These are phyloP conservation scores for Phytophthora sp. DNA, from an alignment of 352 stramenopile species.

Conservation along the genomic window DNA sequence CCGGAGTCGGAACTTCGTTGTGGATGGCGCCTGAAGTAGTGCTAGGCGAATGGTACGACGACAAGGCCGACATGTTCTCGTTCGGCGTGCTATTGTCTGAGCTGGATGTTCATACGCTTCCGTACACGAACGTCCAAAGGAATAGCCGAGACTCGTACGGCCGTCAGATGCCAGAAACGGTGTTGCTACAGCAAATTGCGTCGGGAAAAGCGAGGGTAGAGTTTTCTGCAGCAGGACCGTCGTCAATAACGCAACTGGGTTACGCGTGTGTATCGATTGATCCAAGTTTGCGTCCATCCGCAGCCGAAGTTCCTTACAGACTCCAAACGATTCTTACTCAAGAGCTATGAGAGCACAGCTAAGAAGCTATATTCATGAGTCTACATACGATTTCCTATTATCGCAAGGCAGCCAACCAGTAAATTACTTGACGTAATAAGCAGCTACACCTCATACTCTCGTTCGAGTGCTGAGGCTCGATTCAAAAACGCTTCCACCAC, in stretches of 20 bases:
- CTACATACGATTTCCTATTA: no score
- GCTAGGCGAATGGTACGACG: constrained; percentile 4
- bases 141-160: neutral
- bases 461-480: constrained; percentile 21
- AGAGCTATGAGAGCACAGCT: constrained; percentile 9
- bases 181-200: constrained; percentile 23
- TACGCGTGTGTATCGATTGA: constrained; percentile 22
- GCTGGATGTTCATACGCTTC: constrained; percentile 48
- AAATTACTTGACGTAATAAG: no score
- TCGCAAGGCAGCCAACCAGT: no score
- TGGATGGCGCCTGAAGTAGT: constrained; percentile 8
- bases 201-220: constrained; percentile 21
- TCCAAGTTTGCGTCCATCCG: constrained; percentile 13
- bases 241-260: constrained; percentile 15
- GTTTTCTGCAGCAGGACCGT: constrained; percentile 15
- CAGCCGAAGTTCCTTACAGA: constrained; percentile 26
- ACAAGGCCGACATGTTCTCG: constrained; percentile 6
- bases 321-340: constrained; percentile 19
- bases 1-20: constrained; percentile 15
- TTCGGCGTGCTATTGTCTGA: constrained; percentile 38
- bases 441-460: no score
- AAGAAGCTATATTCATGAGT: no score
- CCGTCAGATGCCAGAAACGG: constrained; percentile 14
- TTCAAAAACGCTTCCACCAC: constrained; percentile 30
- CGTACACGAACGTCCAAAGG: constrained; percentile 48